Percentiles rank a stretch among this genome's conserved stretches.
Conservation (phyloP, 129 eudicot species). For the Smallanthus sonchifolius region DNA sequence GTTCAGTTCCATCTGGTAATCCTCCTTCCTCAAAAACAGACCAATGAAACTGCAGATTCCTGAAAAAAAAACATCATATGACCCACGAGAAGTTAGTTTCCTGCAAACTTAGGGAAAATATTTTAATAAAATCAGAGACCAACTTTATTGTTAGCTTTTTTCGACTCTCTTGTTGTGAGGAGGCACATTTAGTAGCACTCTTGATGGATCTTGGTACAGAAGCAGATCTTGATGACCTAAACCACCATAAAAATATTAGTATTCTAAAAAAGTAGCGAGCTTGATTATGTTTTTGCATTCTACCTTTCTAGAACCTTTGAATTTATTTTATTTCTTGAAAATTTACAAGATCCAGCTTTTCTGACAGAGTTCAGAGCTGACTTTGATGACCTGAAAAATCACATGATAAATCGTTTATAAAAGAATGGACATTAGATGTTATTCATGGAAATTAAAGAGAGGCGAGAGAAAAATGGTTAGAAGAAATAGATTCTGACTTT, state of each 20-base stretch:
- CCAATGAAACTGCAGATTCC: conserved; percentile 80
- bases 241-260: conserved; percentile 8
- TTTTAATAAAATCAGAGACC: conserved; percentile 18
- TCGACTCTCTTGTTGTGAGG: conserved; percentile 34
- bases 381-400: conserved; percentile 32
- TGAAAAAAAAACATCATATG: conserved; percentile 23
- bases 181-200: conserved; percentile 34
- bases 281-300: conserved; percentile 9
- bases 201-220: conserved; percentile 35
- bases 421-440: background rate
- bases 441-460: background rate
- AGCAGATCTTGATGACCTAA: conserved; percentile 47
- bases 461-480: background rate
- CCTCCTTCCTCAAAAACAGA: conserved; percentile 76
- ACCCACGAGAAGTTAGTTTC: conserved; percentile 24
- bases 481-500: conserved; percentile 42
- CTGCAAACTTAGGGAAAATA: background rate
- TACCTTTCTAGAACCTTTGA: conserved; percentile 33
- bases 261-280: background rate
- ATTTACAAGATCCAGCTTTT: conserved; percentile 23
- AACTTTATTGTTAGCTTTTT: conserved; percentile 72
- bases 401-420: conserved; percentile 6
- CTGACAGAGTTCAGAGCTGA: conserved; percentile 32
- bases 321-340: conserved; percentile 22
- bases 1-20: conserved; percentile 90